Evolutionary conservation across 306 rosid species (phyloP).

Genomic region (Vicia faba): DNA sequence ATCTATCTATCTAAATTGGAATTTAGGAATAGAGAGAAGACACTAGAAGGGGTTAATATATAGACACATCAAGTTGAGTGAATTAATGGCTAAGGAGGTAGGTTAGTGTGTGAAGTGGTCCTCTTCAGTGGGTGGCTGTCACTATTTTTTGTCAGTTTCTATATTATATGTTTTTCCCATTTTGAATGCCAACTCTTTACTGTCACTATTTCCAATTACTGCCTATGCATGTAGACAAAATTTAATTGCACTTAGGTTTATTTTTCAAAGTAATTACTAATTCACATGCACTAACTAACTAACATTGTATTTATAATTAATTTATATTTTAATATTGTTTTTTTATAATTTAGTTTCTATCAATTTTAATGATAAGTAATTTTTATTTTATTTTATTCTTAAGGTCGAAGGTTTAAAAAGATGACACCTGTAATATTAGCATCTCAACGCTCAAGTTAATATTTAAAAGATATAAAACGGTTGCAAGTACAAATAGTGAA

Average conservation of each 20-base stretch:
- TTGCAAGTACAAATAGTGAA: too few relatives aligned
- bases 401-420: too few relatives aligned
- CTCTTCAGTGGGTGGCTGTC: conserved; percentile 11
- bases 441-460: too few relatives aligned
- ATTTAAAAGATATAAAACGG: too few relatives aligned
- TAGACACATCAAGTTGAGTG: conserved; percentile 24
- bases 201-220: conserved; percentile 12
- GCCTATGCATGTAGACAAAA: conserved; percentile 1
- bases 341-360: too few relatives aligned
- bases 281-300: too few relatives aligned
- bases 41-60: conserved; percentile 26
- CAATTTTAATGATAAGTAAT: too few relatives aligned
- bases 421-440: too few relatives aligned
- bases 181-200: conserved; percentile 16
- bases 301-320: too few relatives aligned
- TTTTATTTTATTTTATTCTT: too few relatives aligned
- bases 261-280: background rate
- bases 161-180: conserved; percentile 27
- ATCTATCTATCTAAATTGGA: conserved; percentile 1
- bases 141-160: conserved; percentile 40
- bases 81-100: too few relatives aligned
- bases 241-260: background rate
- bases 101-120: conserved; percentile 23
- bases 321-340: too few relatives aligned
- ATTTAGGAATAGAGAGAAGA: conserved; percentile 6